Percentiles rank a stretch among this genome's conserved stretches.
Conservation (phyloP, 768 basidiomycete genomes). For the Clavulina sp. region DNA sequence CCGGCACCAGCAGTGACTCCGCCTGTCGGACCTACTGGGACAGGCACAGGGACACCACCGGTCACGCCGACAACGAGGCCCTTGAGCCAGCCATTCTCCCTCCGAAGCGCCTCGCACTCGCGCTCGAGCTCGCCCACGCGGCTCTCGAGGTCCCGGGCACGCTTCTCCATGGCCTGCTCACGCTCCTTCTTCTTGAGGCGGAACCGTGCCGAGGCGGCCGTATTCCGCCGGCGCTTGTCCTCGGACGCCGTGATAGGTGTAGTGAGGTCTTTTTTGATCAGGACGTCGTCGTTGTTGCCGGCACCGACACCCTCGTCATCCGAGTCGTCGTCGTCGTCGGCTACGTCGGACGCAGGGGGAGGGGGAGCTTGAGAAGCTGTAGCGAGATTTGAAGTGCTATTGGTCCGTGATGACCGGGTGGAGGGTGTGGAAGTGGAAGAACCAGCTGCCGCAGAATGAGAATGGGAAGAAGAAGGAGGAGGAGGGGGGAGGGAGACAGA, state of each 20-base stretch:
- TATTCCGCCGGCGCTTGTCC: conserved; percentile 88
- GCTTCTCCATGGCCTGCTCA: conserved; percentile 72
- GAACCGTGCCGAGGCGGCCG: conserved; percentile 85
- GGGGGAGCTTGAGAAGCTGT: conserved; percentile 21
- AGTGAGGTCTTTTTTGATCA: conserved; percentile 9
- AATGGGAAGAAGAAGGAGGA: conserved; percentile 5
- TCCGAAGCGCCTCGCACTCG: conserved; percentile 73
- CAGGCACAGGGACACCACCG: conserved; percentile 6
- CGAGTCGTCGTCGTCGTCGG: conserved; percentile 11
- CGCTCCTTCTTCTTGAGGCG: conserved; percentile 92
- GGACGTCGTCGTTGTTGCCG: not conserved
- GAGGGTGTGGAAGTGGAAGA: conserved; percentile 17
- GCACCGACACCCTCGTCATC: conserved; percentile 10
- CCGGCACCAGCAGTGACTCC: not conserved
- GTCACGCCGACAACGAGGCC: conserved; percentile 79
- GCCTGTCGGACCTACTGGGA: conserved; percentile 1
- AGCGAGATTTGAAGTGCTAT: conserved; percentile 10
- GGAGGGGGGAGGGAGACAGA: conserved; percentile 19
- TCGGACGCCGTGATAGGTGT: conserved; percentile 39
- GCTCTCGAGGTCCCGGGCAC: conserved; percentile 67
- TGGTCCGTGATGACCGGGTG: conserved; percentile 37
- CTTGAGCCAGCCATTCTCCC: conserved; percentile 88
- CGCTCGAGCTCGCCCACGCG: conserved; percentile 70
- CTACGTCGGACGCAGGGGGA: conserved; percentile 18
- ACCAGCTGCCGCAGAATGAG: conserved; percentile 15